These are phyloP conservation scores for Solanum paucissectum DNA, from an alignment of 257 asterid genomes.

Conservation along the genomic window DNA sequence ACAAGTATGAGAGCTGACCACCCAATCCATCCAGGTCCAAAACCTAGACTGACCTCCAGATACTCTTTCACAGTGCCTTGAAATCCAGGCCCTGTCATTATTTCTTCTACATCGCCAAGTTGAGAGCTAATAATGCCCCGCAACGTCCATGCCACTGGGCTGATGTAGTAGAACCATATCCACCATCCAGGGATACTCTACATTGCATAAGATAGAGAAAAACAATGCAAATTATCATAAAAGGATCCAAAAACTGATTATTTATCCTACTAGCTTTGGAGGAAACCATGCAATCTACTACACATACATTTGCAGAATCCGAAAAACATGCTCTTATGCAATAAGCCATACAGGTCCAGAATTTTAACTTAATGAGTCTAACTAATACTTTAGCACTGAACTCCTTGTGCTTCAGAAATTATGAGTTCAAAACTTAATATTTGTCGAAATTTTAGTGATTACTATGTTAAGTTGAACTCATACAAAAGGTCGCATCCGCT, in stretches of 20 bases:
- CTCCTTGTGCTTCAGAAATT: not conserved
- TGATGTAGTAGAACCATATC: constrained; percentile 85
- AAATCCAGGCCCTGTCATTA: constrained; percentile 37
- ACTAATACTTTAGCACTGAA: not conserved
- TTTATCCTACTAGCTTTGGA: not conserved
- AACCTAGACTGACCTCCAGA: constrained; percentile 39
- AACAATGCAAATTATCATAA: not conserved
- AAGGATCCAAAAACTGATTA: not conserved
- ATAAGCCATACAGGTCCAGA: not conserved
- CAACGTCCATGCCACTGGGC: constrained; percentile 71
- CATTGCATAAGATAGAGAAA: not conserved
- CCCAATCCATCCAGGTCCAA: constrained; percentile 45
- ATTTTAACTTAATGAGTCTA: not conserved
- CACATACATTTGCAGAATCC: not conserved
- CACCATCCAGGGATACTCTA: constrained; percentile 84
- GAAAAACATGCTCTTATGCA: not conserved
- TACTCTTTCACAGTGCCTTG: constrained; percentile 62
- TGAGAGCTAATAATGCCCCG: constrained; percentile 76
- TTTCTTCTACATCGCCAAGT: constrained; percentile 65
- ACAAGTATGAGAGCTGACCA: constrained; percentile 32
- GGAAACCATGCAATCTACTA: not conserved
- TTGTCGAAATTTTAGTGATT: not conserved
- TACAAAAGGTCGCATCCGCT: not conserved
- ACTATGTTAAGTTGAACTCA: not conserved
- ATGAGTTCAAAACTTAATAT: not conserved